Conservation (phyloP, 805 yeast species). For the Ogataea thermomethanolica region DNA sequence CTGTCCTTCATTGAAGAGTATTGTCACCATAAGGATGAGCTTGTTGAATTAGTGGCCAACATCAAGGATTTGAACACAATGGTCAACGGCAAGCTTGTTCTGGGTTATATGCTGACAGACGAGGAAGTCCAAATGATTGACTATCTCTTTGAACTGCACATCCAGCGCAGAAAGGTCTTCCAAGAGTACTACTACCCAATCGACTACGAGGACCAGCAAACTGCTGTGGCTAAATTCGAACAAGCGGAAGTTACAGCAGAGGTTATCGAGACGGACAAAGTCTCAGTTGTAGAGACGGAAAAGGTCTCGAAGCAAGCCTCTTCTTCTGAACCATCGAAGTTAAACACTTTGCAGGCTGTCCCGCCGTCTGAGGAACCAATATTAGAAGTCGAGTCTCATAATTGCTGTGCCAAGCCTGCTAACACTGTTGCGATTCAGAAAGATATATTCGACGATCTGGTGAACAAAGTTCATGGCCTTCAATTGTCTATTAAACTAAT, state of each 20-base stretch:
- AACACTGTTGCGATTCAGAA: background rate
- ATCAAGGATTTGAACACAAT: constrained; percentile 18
- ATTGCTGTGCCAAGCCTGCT: too few relatives aligned
- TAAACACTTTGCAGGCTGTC: too few relatives aligned
- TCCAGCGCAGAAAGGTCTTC: background rate
- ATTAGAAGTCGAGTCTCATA: too few relatives aligned
- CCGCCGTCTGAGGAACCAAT: constrained; percentile 1
- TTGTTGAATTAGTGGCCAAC: constrained; percentile 7
- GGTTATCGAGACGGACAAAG: too few relatives aligned
- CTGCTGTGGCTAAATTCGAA: too few relatives aligned
- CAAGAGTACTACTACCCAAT: background rate
- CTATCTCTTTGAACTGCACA: constrained; percentile 9
- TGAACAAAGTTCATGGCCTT: constrained; percentile 13
- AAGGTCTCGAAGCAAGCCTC: too few relatives aligned
- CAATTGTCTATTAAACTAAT: constrained; percentile 10
- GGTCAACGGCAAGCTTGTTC: constrained; percentile 2
- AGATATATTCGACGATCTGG: constrained; percentile 12
- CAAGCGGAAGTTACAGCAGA: background rate
- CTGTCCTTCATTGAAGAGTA: constrained; percentile 13
- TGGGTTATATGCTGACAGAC: constrained; percentile 13
- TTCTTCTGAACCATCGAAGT: too few relatives aligned
- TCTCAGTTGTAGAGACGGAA: too few relatives aligned
- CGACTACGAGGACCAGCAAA: too few relatives aligned
- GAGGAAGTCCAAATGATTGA: constrained; percentile 14
- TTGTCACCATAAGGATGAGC: constrained; percentile 9